Evolutionary conservation across 2,329 filamentous ascomycete species (phyloP), one percentile per base, ranked within the genome.

Genomic region (Cladophialophora chaetospira): DNA sequence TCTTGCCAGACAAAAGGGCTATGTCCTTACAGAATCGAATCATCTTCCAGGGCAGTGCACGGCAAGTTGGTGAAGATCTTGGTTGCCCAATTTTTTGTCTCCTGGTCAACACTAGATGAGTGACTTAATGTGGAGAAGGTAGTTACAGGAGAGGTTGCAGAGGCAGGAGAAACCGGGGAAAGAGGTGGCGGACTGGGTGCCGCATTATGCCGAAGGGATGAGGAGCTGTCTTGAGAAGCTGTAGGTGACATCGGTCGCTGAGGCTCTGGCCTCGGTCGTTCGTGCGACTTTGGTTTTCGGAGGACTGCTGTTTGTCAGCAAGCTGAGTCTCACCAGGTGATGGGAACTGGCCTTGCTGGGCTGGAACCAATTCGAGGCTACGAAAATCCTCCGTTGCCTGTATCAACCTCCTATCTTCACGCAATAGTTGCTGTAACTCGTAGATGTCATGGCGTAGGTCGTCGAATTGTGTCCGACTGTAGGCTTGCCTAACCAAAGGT

Each of bases 71-170:
- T 52, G 43, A 77, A 78, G 0, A 76, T 70, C 5, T 65, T 67
- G 48, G 67, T 70, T 2, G 75, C 70, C 77, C 77, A 79, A 63
- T 78, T 76, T 8, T 69, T 51, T 11, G 53, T 60, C 13, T 64
- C 63, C 11, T 49, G n/a, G 17, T 63, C 57, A 28, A 33, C 50
- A 47, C 63, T 66, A 4, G 64, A 63, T 11, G 61, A 45, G 36
- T 59, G 61, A 60, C 63, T 63, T 15, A 54, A 50, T 9, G 61
- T 62, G 40, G 64, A 66, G 43, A 62, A 62, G 3, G 63, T 65
- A n/a, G 59, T 58, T 11, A 63, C 55, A 17, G 64, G 64, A 23
- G 64, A 62, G 29, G 47, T 21, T 5, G 44, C 25, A 31, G 42
- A 26, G 3, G 35, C 23, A 19, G 44, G 44, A 3, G 15, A 46